Evolutionary conservation across 2,329 filamentous ascomycete genomes (phyloP).

Genomic region (Golovinomyces cichoracearum): DNA sequence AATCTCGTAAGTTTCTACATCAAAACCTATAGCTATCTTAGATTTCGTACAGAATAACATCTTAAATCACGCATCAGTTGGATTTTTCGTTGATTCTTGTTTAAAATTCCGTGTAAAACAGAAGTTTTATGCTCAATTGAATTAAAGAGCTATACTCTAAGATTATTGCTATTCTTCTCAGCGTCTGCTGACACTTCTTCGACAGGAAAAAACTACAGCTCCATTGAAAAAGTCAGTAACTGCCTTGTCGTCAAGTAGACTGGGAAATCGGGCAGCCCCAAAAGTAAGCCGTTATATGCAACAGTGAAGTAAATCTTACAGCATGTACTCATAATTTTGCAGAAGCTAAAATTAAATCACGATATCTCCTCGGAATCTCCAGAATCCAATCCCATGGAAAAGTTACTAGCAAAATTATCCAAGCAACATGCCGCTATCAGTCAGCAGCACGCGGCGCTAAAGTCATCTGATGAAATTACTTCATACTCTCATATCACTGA

Average conservation of each 20-base stretch:
- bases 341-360: slow-evolving; percentile 25
- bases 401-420: slow-evolving; percentile 45
- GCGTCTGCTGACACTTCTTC: slow-evolving; percentile 4
- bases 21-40: neutral
- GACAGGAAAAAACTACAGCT: slow-evolving; percentile 7
- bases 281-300: slow-evolving; percentile 20
- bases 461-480: slow-evolving; percentile 13
- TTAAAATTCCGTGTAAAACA: neutral
- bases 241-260: slow-evolving; percentile 26
- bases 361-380: slow-evolving; percentile 16
- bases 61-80: neutral
- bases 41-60: neutral
- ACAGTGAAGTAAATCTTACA: neutral
- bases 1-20: slow-evolving; percentile 1
- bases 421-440: slow-evolving; percentile 38
- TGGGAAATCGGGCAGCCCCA: slow-evolving; percentile 26
- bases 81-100: neutral
- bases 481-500: slow-evolving; percentile 17
- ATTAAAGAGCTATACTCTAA: neutral
- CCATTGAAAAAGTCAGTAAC: slow-evolving; percentile 17
- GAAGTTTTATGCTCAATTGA: neutral
- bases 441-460: slow-evolving; percentile 30
- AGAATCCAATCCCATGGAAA: slow-evolving; percentile 36
- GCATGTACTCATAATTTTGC: slow-evolving; percentile 13
- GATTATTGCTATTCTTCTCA: neutral